Conservation (phyloP, 2,329 filamentous ascomycete genomes). For the Bisporella sp. region DNA sequence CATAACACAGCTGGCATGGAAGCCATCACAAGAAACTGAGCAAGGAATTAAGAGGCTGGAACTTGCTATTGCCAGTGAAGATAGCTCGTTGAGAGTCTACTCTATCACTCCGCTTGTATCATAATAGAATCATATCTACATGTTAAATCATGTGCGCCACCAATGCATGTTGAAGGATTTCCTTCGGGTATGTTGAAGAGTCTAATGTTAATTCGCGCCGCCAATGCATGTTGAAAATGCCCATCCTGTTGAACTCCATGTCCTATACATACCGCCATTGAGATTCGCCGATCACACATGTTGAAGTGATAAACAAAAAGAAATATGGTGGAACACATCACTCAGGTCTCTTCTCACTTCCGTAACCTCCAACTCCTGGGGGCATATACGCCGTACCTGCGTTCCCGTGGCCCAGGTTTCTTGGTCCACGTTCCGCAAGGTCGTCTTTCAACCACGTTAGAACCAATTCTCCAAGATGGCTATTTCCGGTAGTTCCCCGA, state of each 20-base stretch:
- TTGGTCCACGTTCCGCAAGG: slow-evolving; percentile 68
- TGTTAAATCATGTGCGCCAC: slow-evolving; percentile 25
- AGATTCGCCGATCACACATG: not conserved
- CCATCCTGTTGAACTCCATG: too few relatives aligned
- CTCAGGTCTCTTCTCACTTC: slow-evolving; percentile 40
- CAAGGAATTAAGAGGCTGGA: slow-evolving; percentile 11
- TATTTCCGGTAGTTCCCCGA: slow-evolving; percentile 56
- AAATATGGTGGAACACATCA: not conserved
- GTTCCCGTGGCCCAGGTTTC: slow-evolving; percentile 37
- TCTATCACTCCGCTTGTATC: slow-evolving; percentile 21
- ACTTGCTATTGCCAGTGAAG: slow-evolving; percentile 40
- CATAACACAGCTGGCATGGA: slow-evolving; percentile 57
- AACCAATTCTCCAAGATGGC: slow-evolving; percentile 78
- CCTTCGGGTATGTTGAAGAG: slow-evolving; percentile 3
- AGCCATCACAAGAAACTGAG: slow-evolving; percentile 35
- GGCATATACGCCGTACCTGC: slow-evolving; percentile 43
- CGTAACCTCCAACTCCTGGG: slow-evolving; percentile 58
- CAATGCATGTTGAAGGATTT: slow-evolving; percentile 18
- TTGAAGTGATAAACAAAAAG: not conserved
- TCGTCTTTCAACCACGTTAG: slow-evolving; percentile 82
- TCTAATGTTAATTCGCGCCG: not conserved
- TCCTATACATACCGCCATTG: too few relatives aligned
- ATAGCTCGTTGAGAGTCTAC: slow-evolving; percentile 54
- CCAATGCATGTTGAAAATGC: slow-evolving; percentile 3
- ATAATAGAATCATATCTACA: slow-evolving; percentile 9